phyloP scores from a whole-genome alignment of 768 basidiomycete genomes.

The Gloeostereum incarnatum region DNA sequence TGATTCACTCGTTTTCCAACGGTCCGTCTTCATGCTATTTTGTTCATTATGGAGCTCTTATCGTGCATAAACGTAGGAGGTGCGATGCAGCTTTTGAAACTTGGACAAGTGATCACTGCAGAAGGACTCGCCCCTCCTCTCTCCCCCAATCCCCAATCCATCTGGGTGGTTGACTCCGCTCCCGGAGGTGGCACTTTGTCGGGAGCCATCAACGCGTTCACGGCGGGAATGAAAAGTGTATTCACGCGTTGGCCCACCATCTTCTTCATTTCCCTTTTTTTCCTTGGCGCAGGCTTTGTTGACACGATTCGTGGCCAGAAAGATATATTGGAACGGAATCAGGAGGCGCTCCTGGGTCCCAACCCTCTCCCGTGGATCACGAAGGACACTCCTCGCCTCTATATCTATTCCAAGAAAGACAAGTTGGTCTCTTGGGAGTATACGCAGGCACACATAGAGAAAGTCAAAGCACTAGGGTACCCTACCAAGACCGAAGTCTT shows the following conservation, averaged over 20 bases:
- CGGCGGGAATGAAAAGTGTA: conserved; percentile 16
- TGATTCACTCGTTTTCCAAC: conserved; percentile 40
- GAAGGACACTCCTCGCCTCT: conserved; percentile 29
- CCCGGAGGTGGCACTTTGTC: conserved; percentile 25
- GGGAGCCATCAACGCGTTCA: conserved; percentile 20
- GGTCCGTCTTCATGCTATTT: conserved; percentile 17
- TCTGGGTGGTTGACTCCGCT: conserved; percentile 35
- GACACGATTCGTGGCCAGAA: conserved; percentile 14
- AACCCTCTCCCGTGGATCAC: conserved; percentile 30
- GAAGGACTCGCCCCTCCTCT: conserved; percentile 6
- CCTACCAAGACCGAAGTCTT: conserved; percentile 26
- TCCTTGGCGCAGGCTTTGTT: conserved; percentile 11
- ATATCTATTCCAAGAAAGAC: conserved; percentile 35
- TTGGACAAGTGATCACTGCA: conserved; percentile 21
- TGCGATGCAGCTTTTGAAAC: conserved; percentile 22
- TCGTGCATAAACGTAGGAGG: conserved; percentile 23
- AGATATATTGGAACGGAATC: conserved; percentile 16
- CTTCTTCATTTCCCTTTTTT: conserved; percentile 20
- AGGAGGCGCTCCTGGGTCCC: conserved; percentile 16
- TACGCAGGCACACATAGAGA: conserved; percentile 24
- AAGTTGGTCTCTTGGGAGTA: conserved; percentile 25
- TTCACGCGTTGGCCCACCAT: conserved; percentile 15
- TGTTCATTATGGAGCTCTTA: neutral
- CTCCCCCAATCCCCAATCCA: conserved; percentile 14
- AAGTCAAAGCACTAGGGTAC: conserved; percentile 21